Conservation (phyloP, 768 basidiomycete genomes). For the Tylopilus subfusipes region DNA sequence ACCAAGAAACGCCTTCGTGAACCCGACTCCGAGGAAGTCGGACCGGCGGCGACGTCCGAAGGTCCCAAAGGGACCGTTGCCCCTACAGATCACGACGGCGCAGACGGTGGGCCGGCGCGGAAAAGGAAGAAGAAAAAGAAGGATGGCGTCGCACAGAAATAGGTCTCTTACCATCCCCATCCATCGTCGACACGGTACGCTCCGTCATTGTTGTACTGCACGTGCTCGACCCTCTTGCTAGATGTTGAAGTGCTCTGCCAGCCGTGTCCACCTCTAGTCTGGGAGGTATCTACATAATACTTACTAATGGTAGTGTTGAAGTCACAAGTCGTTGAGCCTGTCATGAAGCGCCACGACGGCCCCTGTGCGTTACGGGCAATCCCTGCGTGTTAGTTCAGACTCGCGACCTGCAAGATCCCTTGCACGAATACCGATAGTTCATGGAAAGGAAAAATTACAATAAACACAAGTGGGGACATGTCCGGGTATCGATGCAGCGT, state of each 20-base stretch:
- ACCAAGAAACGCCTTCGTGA: slow-evolving; percentile 23
- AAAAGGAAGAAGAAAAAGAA: slow-evolving; percentile 27
- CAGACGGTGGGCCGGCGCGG: slow-evolving; percentile 7
- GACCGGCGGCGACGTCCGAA: not conserved
- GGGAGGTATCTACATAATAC: not conserved
- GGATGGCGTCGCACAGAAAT: not conserved
- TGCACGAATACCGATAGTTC: no score
- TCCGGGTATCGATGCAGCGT: not conserved
- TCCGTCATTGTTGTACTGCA: not conserved
- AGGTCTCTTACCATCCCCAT: not conserved
- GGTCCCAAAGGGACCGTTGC: not conserved
- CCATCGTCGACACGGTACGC: not conserved
- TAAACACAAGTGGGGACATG: not conserved
- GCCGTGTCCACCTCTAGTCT: not conserved
- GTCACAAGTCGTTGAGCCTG: no score
- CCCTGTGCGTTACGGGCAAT: no score
- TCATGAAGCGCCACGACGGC: no score
- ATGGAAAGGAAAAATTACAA: not conserved
- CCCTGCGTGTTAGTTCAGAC: no score
- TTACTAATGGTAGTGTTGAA: not conserved
- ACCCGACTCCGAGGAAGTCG: slow-evolving; percentile 9
- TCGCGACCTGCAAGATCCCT: no score
- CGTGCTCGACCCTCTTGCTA: not conserved
- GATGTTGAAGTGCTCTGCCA: no score
- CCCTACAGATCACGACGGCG: not conserved